phyloP scores from a whole-genome alignment of 306 rosid genomes.

The Medicago arabica region DNA sequence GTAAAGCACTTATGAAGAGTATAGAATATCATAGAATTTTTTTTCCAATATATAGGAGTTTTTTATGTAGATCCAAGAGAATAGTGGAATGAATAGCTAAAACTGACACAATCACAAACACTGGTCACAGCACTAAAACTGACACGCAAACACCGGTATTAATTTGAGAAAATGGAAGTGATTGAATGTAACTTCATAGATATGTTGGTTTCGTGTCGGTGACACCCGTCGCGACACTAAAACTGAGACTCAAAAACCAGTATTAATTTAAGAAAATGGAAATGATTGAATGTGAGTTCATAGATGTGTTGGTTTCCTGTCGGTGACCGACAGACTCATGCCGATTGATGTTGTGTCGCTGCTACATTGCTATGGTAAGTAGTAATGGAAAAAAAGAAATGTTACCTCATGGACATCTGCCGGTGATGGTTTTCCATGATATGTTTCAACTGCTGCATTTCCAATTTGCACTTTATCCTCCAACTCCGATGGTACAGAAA shows the following conservation, averaged over 20 bases:
- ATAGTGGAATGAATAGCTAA: too few relatives aligned
- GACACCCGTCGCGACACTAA: too few relatives aligned
- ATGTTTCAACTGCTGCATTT: slow-evolving; percentile 59
- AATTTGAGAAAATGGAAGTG: neutral
- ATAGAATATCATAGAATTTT: too few relatives aligned
- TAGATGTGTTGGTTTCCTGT: too few relatives aligned
- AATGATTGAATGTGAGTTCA: neutral
- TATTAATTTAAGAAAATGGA: neutral
- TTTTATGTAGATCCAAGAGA: neutral
- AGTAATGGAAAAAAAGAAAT: neutral
- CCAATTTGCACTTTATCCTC: slow-evolving; percentile 83
- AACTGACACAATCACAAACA: neutral
- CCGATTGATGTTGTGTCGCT: neutral
- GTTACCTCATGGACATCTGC: slow-evolving; percentile 85
- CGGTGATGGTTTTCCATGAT: slow-evolving; percentile 78
- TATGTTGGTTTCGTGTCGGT: too few relatives aligned
- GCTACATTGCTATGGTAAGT: neutral
- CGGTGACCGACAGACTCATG: too few relatives aligned
- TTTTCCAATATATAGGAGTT: too few relatives aligned
- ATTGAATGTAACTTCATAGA: neutral
- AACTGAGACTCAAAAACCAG: neutral
- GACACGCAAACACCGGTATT: neutral
- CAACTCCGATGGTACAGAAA: slow-evolving; percentile 89
- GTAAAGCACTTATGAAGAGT: too few relatives aligned
- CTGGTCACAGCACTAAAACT: neutral